Conservation (phyloP, 805 yeast genomes). For the Sugiyamaella marilandica region DNA sequence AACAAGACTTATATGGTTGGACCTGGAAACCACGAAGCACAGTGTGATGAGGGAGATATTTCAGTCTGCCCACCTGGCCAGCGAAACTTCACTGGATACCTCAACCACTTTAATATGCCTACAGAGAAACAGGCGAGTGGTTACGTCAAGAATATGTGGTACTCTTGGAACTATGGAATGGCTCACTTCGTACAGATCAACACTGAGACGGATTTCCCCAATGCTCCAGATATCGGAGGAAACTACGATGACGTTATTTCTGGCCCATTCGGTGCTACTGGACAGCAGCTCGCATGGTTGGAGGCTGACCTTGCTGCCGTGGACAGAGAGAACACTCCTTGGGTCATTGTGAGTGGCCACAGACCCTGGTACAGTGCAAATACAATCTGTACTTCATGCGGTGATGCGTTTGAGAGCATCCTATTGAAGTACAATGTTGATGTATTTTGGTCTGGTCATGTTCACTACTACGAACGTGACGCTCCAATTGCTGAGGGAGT, state of each 20-base stretch:
- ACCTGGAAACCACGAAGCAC: conserved; percentile 23
- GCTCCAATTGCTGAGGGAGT: conserved; percentile 21
- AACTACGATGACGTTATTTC: conserved; percentile 11
- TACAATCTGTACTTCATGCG: conserved; percentile 16
- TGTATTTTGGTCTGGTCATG: conserved; percentile 23
- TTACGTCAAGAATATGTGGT: conserved; percentile 29
- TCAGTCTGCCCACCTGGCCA: conserved; percentile 15
- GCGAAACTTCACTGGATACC: conserved; percentile 29
- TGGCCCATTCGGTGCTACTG: conserved; percentile 23
- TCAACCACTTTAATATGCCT: conserved; percentile 30
- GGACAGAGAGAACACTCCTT: conserved; percentile 28
- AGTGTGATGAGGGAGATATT: conserved; percentile 3
- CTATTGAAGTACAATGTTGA: conserved; percentile 22
- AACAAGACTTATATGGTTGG: conserved; percentile 22
- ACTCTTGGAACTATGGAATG: conserved; percentile 30
- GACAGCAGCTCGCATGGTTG: conserved; percentile 30
- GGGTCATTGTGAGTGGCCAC: conserved; percentile 27
- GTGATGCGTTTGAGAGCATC: conserved; percentile 22
- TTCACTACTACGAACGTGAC: conserved; percentile 23
- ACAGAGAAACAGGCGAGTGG: conserved; percentile 19
- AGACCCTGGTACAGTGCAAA: conserved; percentile 31
- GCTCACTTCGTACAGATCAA: conserved; percentile 28
- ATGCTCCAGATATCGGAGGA: conserved; percentile 18
- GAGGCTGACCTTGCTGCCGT: conserved; percentile 28
- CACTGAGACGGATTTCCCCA: conserved; percentile 29